Evolutionary conservation across 768 basidiomycete genomes (phyloP), one percentile per base, ranked within the genome.

Genomic region (Kwoniella pini): DNA sequence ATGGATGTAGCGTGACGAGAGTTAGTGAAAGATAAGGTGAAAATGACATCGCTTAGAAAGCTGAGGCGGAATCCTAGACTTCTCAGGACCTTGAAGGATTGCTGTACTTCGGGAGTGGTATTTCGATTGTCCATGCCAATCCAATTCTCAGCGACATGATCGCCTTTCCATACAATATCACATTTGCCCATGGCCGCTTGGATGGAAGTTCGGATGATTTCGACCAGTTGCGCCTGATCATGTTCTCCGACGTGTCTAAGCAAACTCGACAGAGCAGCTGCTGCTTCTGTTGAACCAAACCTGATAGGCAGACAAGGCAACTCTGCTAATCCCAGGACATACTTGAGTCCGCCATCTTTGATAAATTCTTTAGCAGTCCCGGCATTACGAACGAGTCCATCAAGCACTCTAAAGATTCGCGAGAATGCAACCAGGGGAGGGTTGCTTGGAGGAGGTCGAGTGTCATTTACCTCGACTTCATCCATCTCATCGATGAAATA

Each of bases 341-440:
- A 54, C 3, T 68, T 52, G n/a, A 77, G 27, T 9, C 68, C 70
- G 26, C 66, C 70, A 15, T 57, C 63, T 3, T 60, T 57, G 61
- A 96, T 85, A 43, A 97, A 97, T 68, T 97, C 95, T 65, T 86
- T 86, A 81, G 90, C 90, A 77, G 97, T 90, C 22, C 86, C 85
- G 1, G 86, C 83, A 73, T 95, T 93, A 70, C 94, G 92, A 81
- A 98, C 94, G 40, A 98, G 83, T 5, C 96, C 94, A 77, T 94
- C 91, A 94, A 83, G 78, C 19, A 63, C 62, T 60, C 61, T 59
- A 53, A 56, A 56, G 28, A 62, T 51, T 40, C 61, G 59, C 15
- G 52, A 27, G 31, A 50, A 54, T 13, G 43, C 56, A 21, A 40
- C 54, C 31, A 45, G 54, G 31, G 21, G 31, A 30, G 30, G 17